Conservation (phyloP, 331 rosid species). For the Spiraea crenata region DNA sequence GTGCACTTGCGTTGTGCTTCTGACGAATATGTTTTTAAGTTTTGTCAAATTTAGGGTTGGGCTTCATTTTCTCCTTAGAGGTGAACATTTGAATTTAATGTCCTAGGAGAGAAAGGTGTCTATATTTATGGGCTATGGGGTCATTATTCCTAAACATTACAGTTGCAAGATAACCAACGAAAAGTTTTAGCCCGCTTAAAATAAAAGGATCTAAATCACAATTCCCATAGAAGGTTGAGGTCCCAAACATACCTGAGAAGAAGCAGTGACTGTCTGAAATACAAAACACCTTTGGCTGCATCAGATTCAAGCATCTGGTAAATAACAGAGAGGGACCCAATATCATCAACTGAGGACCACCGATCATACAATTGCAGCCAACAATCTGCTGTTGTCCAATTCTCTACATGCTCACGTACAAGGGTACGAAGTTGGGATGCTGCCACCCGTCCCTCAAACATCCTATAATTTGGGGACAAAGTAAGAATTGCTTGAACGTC, state of each 20-base stretch:
- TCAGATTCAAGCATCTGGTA: constrained; percentile 97
- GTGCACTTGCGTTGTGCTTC: too few relatives aligned
- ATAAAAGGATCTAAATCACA: constrained; percentile 7
- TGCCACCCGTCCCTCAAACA: constrained; percentile 90
- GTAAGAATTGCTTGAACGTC: constrained; percentile 93
- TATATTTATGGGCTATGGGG: too few relatives aligned
- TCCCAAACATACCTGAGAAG: constrained; percentile 69
- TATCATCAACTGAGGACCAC: constrained; percentile 96
- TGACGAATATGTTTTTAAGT: too few relatives aligned
- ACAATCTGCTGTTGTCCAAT: constrained; percentile 92
- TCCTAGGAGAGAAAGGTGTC: too few relatives aligned
- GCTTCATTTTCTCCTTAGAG: too few relatives aligned
- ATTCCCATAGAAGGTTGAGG: constrained; percentile 1
- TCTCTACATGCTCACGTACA: constrained; percentile 83
- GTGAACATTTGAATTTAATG: too few relatives aligned
- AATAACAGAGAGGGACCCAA: constrained; percentile 90
- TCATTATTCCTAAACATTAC: background rate
- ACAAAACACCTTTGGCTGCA: constrained; percentile 83
- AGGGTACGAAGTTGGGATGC: constrained; percentile 85
- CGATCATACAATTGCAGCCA: constrained; percentile 89
- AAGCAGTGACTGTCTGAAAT: constrained; percentile 94
- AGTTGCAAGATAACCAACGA: background rate
- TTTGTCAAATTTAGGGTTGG: too few relatives aligned
- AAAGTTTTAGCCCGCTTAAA: background rate
- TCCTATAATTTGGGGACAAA: constrained; percentile 68